Conservation (phyloP, 139 green algal genomes). For the Picochlorum sp. region DNA sequence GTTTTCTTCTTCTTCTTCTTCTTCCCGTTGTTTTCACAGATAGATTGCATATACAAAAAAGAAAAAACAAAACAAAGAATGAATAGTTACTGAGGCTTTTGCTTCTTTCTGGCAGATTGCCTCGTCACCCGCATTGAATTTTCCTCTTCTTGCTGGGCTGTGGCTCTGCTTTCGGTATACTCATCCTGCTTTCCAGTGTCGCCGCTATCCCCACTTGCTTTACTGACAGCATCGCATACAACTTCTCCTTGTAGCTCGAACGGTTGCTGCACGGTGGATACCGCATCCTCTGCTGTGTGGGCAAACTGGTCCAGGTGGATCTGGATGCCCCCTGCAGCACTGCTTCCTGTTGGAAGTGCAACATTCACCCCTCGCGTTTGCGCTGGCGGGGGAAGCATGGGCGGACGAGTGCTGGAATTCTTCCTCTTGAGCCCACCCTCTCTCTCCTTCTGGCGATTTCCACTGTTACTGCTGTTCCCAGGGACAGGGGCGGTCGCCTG, state of each 20-base stretch:
- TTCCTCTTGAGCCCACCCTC: neutral
- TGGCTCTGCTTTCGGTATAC: neutral
- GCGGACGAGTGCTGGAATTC: neutral
- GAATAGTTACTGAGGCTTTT: neutral
- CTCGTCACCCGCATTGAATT: neutral
- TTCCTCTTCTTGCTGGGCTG: neutral
- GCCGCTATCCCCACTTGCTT: constrained; percentile 1
- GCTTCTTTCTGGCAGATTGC: neutral
- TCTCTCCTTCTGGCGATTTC: neutral
- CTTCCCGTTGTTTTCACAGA: too few species aligned
- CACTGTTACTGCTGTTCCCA: constrained; percentile 9
- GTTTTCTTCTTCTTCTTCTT: too few species aligned
- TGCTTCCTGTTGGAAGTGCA: neutral
- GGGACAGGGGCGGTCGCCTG: neutral
- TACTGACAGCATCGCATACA: constrained; percentile 14
- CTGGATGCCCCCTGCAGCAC: neutral
- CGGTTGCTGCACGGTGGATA: constrained; percentile 2
- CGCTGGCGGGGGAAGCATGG: neutral
- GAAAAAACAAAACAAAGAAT: too few species aligned
- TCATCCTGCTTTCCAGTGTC: neutral
- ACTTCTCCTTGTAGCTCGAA: neutral
- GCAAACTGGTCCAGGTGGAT: neutral
- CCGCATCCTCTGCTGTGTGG: constrained; percentile 7
- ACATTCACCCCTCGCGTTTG: neutral
- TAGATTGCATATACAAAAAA: too few species aligned